phyloP scores from a whole-genome alignment of 352 stramenopile species.

The Globisporangium cylindrosporum region DNA sequence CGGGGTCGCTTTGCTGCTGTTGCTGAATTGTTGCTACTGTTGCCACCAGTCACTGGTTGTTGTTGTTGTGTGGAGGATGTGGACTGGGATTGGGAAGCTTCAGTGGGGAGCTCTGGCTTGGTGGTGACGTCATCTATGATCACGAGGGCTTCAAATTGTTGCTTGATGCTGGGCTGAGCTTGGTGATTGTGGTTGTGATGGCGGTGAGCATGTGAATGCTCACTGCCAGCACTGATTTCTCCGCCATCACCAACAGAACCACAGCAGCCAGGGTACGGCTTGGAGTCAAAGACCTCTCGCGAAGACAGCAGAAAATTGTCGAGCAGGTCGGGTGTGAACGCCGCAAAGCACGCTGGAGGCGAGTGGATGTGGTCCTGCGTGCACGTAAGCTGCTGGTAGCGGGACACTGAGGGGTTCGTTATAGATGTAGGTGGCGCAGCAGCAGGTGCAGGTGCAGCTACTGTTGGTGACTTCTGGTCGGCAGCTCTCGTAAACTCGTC shows the following conservation, averaged over 20 bases:
- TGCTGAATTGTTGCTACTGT: neutral
- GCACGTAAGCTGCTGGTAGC: conserved; percentile 53
- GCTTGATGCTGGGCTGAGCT: neutral
- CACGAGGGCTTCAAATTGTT: conserved; percentile 6
- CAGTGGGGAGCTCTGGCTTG: neutral
- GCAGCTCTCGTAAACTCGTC: neutral
- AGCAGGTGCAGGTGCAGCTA: neutral
- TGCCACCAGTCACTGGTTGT: neutral
- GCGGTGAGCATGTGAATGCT: neutral
- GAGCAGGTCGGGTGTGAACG: conserved; percentile 34
- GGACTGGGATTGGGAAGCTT: neutral
- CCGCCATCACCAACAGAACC: neutral
- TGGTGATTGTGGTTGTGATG: neutral
- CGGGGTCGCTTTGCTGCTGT: neutral
- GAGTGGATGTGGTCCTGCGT: conserved; percentile 58
- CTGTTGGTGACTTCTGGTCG: neutral
- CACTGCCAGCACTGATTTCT: neutral
- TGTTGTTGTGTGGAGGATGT: neutral
- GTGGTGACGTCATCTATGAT: neutral
- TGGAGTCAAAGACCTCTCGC: conserved; percentile 30
- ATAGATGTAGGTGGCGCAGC: neutral
- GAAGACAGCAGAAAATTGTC: conserved; percentile 35
- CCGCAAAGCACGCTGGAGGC: conserved; percentile 48
- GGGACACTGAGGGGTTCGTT: conserved; percentile 2
- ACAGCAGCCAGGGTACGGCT: conserved; percentile 7